Conservation (phyloP, 2,329 filamentous ascomycete genomes). For the Apiospora aurea region DNA sequence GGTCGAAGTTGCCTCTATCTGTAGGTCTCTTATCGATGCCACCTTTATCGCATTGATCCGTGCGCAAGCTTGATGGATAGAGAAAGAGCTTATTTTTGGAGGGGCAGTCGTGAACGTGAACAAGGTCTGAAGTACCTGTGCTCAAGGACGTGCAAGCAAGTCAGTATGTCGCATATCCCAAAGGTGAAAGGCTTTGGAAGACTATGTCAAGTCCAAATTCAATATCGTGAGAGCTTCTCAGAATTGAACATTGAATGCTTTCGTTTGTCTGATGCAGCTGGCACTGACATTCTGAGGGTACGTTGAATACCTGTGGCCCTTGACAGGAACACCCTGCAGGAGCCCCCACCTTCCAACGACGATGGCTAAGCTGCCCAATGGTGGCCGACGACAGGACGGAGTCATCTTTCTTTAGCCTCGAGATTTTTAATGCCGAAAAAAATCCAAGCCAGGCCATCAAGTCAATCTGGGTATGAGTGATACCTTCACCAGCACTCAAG, state of each 20-base stretch:
- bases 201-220: background rate
- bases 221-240: background rate
- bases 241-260: background rate
- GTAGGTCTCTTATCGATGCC: slow-evolving; percentile 3
- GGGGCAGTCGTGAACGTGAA: background rate
- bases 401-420: slow-evolving; percentile 1
- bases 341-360: slow-evolving; percentile 14
- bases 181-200: too few relatives aligned
- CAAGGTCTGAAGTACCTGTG: background rate
- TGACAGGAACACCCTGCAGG: background rate
- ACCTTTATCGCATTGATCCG: slow-evolving; percentile 8
- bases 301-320: background rate
- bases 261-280: background rate
- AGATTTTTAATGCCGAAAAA: slow-evolving; percentile 22
- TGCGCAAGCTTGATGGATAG: slow-evolving; percentile 9
- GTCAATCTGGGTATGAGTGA: background rate
- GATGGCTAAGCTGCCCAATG: slow-evolving; percentile 13
- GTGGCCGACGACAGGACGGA: slow-evolving; percentile 5
- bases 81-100: slow-evolving; percentile 15
- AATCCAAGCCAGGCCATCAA: background rate
- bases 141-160: background rate
- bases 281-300: background rate
- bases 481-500: background rate
- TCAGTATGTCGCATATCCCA: background rate
- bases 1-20: background rate